Conservation (phyloP, 1,139 yeast species). For the Diutina pseudorugosa region DNA sequence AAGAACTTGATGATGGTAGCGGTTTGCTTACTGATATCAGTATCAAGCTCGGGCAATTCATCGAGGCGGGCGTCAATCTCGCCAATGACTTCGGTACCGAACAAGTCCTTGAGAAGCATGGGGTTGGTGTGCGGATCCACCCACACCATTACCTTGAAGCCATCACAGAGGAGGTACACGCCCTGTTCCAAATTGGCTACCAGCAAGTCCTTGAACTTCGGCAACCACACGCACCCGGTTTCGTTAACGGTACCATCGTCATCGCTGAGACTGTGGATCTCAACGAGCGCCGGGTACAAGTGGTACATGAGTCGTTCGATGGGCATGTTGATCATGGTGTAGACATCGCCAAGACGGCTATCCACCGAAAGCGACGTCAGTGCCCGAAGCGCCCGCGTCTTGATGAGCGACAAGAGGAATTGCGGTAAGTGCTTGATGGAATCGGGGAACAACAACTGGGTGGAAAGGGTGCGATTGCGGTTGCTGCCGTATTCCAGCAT, state of each 20-base stretch:
- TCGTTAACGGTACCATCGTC: conserved; percentile 33
- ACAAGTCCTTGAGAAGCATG: conserved; percentile 56
- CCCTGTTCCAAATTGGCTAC: conserved; percentile 51
- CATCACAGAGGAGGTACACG: conserved; percentile 67
- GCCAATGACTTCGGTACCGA: conserved; percentile 43
- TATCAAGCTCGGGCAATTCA: conserved; percentile 60
- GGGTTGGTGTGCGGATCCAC: conserved; percentile 63
- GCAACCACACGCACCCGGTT: conserved; percentile 40
- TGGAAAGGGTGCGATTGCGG: conserved; percentile 36
- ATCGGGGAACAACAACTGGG: conserved; percentile 73
- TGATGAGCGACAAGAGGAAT: conserved; percentile 56
- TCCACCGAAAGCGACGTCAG: conserved; percentile 37
- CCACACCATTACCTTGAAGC: conserved; percentile 51
- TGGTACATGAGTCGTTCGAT: conserved; percentile 49
- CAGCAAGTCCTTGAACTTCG: conserved; percentile 34
- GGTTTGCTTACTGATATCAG: conserved; percentile 60
- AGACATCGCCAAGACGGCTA: conserved; percentile 46
- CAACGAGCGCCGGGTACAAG: conserved; percentile 73
- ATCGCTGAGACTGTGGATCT: conserved; percentile 54
- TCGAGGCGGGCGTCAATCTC: conserved; percentile 39
- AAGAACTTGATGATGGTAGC: conserved; percentile 45
- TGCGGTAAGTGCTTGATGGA: conserved; percentile 65
- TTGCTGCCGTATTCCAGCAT: conserved; percentile 37
- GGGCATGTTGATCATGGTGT: conserved; percentile 42
- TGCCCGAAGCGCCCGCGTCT: conserved; percentile 50